These are phyloP conservation scores for Ascochyta rabiei DNA, from an alignment of 2,329 filamentous ascomycete species.

Conservation along the genomic window DNA sequence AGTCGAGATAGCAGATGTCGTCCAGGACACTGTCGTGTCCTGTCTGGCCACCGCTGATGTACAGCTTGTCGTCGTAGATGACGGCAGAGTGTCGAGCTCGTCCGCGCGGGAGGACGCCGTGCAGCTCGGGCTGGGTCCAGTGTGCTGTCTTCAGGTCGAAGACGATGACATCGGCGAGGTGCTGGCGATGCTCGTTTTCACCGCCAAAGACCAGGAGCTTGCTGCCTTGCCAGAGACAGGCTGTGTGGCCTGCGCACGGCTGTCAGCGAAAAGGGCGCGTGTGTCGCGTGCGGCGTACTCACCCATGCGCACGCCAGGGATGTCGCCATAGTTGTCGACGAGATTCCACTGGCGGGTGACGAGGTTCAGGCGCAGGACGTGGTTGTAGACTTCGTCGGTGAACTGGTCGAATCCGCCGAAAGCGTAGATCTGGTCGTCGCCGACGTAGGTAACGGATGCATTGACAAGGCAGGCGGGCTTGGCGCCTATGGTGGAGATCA, in stretches of 20 bases:
- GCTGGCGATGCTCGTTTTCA: conserved; percentile 96
- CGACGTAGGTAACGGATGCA: conserved; percentile 97
- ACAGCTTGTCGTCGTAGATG: conserved; percentile 94
- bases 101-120: conserved; percentile 84
- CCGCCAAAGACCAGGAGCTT: conserved; percentile 98
- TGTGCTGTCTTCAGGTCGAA: conserved; percentile 93
- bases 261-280: conserved; percentile 17
- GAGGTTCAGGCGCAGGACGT: conserved; percentile 88
- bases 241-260: conserved; percentile 75
- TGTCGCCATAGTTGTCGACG: conserved; percentile 98
- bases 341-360: conserved; percentile 89
- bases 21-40: conserved; percentile 92
- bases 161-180: conserved; percentile 93
- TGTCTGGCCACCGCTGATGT: conserved; percentile 93
- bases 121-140: conserved; percentile 91
- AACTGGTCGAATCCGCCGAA: conserved; percentile 99
- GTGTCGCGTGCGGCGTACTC: conserved; percentile 35
- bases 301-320: conserved; percentile 97
- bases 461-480: conserved; percentile 95
- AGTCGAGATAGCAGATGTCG: conserved; percentile 93
- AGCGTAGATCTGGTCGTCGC: conserved; percentile 95
- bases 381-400: conserved; percentile 98
- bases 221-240: conserved; percentile 89
- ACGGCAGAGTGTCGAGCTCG: conserved; percentile 92
- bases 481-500: conserved; percentile 65